Percentiles rank a stretch among this genome's conserved stretches.
phyloP scores from a whole-genome alignment of 345 rosid genomes.

The Acer campestre region DNA sequence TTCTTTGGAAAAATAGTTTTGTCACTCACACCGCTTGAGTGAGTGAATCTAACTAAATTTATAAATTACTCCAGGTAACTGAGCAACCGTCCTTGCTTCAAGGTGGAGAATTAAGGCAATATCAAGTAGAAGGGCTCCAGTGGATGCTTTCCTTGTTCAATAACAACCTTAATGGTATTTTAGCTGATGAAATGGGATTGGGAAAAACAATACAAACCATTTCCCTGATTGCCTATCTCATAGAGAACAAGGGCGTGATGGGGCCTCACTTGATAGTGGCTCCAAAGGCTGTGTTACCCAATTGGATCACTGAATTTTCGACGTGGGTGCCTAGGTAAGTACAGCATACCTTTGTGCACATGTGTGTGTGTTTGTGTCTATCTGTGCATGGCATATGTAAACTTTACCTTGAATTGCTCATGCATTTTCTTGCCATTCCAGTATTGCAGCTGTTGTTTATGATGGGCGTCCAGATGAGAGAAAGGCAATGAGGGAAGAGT shows the following conservation, averaged over 20 bases:
- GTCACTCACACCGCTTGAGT: slow-evolving; percentile 5
- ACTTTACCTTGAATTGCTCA: slow-evolving; percentile 20
- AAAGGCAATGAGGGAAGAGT: slow-evolving; percentile 80
- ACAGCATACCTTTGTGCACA: not conserved
- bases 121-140: slow-evolving; percentile 98
- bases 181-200: slow-evolving; percentile 99
- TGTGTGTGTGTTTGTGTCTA: not conserved
- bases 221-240: slow-evolving; percentile 83
- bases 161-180: slow-evolving; percentile 95
- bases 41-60: slow-evolving; percentile 24
- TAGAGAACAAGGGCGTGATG: slow-evolving; percentile 78
- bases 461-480: slow-evolving; percentile 98
- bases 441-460: slow-evolving; percentile 88
- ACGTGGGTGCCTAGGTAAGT: slow-evolving; percentile 90
- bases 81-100: slow-evolving; percentile 92
- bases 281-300: slow-evolving; percentile 98
- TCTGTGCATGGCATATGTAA: not conserved
- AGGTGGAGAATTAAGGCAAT: slow-evolving; percentile 91
- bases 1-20: not conserved
- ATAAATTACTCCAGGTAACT: slow-evolving; percentile 59
- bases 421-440: slow-evolving; percentile 39
- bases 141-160: slow-evolving; percentile 99
- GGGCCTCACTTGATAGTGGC: slow-evolving; percentile 99
- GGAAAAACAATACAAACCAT: slow-evolving; percentile 99
- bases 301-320: slow-evolving; percentile 93